A percentile compares a stretch with the other conserved stretches of the same genome.
Conservation (phyloP, 257 asterid genomes). For the Verbascum thapsus region DNA sequence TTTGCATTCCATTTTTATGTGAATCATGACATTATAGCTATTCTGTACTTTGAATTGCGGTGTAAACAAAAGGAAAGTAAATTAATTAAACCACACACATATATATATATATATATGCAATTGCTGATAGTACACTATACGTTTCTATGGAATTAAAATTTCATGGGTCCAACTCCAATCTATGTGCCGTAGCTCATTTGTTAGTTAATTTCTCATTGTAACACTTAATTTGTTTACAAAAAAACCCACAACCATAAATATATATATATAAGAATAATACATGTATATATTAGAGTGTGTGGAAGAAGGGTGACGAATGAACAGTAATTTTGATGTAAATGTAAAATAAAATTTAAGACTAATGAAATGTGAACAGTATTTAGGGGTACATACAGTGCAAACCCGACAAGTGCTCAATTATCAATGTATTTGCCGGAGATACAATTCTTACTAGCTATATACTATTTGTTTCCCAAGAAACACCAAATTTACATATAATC, state of each 20-base stretch:
- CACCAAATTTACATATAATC: background rate
- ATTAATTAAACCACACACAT: conserved; percentile 19
- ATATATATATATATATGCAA: no score
- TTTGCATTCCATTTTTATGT: background rate
- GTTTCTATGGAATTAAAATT: conserved; percentile 28
- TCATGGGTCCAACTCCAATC: no score
- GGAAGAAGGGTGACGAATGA: conserved; percentile 24
- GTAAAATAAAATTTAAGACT: conserved; percentile 26
- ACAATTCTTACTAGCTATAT: background rate
- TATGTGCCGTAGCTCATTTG: no score
- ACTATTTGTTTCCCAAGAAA: conserved; percentile 52
- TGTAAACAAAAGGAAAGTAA: conserved; percentile 11
- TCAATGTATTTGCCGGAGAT: conserved; percentile 70
- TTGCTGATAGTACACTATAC: conserved; percentile 16
- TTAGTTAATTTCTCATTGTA: no score
- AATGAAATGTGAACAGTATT: conserved; percentile 42
- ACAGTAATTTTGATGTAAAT: conserved; percentile 46
- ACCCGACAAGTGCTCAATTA: conserved; percentile 70
- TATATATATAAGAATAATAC: background rate
- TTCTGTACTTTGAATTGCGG: background rate
- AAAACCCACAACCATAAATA: no score
- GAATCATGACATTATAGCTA: conserved; percentile 14
- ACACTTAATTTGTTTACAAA: no score
- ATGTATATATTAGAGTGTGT: background rate
- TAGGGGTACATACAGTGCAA: conserved; percentile 36